Evolutionary conservation across 345 rosid genomes (phyloP).

Genomic region (Theobroma cacao): DNA sequence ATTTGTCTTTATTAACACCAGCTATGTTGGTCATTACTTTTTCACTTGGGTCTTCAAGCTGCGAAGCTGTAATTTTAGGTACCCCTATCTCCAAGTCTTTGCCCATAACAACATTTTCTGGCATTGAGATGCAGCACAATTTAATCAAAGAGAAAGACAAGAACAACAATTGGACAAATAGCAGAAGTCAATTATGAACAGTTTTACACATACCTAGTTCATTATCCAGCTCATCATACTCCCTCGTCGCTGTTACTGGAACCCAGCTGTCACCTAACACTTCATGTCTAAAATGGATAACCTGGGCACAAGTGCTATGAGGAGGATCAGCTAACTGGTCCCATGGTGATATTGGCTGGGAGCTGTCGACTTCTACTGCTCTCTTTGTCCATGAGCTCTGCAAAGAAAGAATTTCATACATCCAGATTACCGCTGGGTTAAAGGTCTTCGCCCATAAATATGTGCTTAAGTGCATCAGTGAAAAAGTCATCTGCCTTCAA

Average conservation of each 20-base stretch:
- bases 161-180: neutral
- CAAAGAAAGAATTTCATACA: constrained; percentile 15
- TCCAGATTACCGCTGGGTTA: neutral
- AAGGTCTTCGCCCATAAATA: neutral
- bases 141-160: constrained; percentile 7
- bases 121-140: constrained; percentile 10
- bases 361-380: constrained; percentile 38
- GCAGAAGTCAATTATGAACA: constrained; percentile 1
- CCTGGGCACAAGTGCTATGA: constrained; percentile 39
- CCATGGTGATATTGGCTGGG: constrained; percentile 25
- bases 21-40: constrained; percentile 9
- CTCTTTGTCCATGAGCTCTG: constrained; percentile 51
- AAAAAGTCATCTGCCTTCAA: neutral
- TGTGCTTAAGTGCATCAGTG: neutral
- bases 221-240: constrained; percentile 22
- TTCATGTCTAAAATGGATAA: constrained; percentile 34
- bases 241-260: constrained; percentile 26
- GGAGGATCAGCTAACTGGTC: constrained; percentile 33
- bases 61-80: constrained; percentile 26
- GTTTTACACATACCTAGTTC: constrained; percentile 29
- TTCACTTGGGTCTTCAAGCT: constrained; percentile 23
- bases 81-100: constrained; percentile 38
- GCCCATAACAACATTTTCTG: constrained; percentile 32
- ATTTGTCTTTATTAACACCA: constrained; percentile 20
- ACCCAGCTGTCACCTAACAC: constrained; percentile 32